A percentile compares a stretch with the other conserved stretches of the same genome.
phyloP scores from a whole-genome alignment of 1,284 basidiomycete genomes.

The Anthracocystis walkeri region DNA sequence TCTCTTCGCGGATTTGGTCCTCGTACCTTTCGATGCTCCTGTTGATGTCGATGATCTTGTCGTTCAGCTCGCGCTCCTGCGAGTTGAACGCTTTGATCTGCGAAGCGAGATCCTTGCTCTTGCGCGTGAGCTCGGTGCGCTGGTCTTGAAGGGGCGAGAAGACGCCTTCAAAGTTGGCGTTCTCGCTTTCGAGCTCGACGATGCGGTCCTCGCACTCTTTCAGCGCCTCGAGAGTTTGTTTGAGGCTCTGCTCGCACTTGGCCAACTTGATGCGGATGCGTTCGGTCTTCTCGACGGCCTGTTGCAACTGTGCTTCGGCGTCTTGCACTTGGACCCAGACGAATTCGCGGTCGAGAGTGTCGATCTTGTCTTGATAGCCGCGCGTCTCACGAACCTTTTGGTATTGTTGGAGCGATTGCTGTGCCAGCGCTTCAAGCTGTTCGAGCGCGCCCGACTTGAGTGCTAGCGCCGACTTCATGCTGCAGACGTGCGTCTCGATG shows the following conservation, averaged over 20 bases:
- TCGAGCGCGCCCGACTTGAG: constrained; percentile 77
- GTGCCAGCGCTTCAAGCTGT: constrained; percentile 76
- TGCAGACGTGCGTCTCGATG: constrained; percentile 72
- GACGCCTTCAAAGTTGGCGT: constrained; percentile 35
- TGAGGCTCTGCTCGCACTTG: constrained; percentile 38
- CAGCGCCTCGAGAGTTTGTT: constrained; percentile 32
- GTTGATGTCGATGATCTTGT: constrained; percentile 55
- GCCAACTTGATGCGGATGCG: constrained; percentile 37
- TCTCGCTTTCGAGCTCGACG: constrained; percentile 59
- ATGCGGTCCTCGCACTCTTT: constrained; percentile 38
- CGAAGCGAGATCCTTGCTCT: constrained; percentile 71
- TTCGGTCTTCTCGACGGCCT: constrained; percentile 42
- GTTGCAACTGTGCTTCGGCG: constrained; percentile 73
- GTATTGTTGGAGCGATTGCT: constrained; percentile 77
- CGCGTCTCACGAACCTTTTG: constrained; percentile 80
- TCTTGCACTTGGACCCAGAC: constrained; percentile 88
- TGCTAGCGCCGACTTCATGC: constrained; percentile 55
- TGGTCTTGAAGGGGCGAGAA: constrained; percentile 48
- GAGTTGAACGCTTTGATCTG: constrained; percentile 59
- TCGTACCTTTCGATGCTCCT: constrained; percentile 73
- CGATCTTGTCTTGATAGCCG: constrained; percentile 77
- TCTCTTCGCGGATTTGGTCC: constrained; percentile 72
- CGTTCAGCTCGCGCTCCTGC: constrained; percentile 52
- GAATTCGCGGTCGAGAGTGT: constrained; percentile 81
- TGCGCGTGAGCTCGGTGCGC: constrained; percentile 28